Evolutionary conservation across 2,329 filamentous ascomycete genomes (phyloP).

Genomic region (Cladophialophora bantiana): DNA sequence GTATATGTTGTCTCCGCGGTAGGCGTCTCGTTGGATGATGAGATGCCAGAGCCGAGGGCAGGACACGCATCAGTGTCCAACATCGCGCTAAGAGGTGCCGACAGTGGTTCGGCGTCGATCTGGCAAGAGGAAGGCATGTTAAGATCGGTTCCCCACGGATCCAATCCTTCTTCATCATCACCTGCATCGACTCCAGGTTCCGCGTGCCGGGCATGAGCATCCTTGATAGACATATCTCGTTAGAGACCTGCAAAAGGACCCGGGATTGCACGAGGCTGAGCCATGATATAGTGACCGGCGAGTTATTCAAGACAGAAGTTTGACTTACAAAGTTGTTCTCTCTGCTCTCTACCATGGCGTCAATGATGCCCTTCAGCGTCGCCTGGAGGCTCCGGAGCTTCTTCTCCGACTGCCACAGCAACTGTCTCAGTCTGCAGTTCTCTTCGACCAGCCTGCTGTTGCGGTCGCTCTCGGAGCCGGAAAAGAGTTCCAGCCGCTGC

Average conservation of each 20-base stretch:
- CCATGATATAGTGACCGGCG: neutral
- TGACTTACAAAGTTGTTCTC: conserved; percentile 9
- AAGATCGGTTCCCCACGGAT: neutral
- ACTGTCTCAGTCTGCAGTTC: conserved; percentile 24
- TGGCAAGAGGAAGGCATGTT: neutral
- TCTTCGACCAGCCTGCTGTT: conserved; percentile 21
- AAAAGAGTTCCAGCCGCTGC: conserved; percentile 26
- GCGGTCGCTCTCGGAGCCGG: conserved; percentile 28
- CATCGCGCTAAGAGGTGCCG: neutral
- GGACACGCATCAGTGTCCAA: neutral
- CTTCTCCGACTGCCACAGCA: conserved; percentile 27
- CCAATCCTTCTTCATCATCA: neutral
- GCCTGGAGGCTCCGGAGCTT: conserved; percentile 30
- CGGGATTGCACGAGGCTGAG: neutral
- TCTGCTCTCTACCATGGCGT: conserved; percentile 17
- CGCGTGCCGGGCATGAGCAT: neutral
- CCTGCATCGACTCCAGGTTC: neutral
- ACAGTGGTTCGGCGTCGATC: neutral
- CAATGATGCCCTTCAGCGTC: conserved; percentile 22
- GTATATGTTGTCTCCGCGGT: neutral
- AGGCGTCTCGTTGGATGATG: neutral
- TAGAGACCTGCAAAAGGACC: neutral
- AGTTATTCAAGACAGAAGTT: neutral
- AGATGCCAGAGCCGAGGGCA: neutral
- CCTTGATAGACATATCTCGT: neutral